Evolutionary conservation across 192 early-diverging fungal genomes (phyloP), one percentile per base, ranked within the genome.

Genomic region (Coemansia sp.): DNA sequence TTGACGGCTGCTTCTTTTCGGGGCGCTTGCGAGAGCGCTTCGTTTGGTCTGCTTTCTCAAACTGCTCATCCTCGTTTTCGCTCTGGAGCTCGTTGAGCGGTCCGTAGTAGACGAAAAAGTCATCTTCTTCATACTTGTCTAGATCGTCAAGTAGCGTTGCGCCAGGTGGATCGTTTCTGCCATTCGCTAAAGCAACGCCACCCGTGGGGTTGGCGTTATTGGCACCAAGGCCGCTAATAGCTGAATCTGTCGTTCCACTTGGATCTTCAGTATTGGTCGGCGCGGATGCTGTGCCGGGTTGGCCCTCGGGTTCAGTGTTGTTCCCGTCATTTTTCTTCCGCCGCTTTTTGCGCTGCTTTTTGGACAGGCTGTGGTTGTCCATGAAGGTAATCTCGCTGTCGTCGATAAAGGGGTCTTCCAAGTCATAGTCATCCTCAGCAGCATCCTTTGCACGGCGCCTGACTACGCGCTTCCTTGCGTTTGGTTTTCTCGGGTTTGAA

Each of bases 331-430:
- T 71, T 56, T 41, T 68, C 66, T 72, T 77, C 63, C 75, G 71
- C 59, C 80, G 80, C 69, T 74, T 70, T 60, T 82, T 74, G 40
- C 66, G 68, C 61, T 73, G 71, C 14, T 43, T 40, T 36, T 70
- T 69, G 23, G 70, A 53, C 23, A 74, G 73, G 42, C 58, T 72
- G 46, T 82, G 75, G 0, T 75, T 72, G 54, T 71, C 69, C 74
- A 82, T 74, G 59, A 82, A 67, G 34, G 80, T 82, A 42, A 82
- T 67, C 45, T 82, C 75, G 50, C 71, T 78, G 50, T 82, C 80
- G 54, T 82, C 80, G 68, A 82, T 82, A 71, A 82, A 82, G 38
- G 80, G 80, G 46, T 82, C 80, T n/a, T 82, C 70, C 57, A 82
- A 50, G 60, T 82, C 80, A 25, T 82, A 82, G 32, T 66, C 64